Evolutionary conservation across 129 eudicot genomes (phyloP).

Genomic region (Mikania micrantha): DNA sequence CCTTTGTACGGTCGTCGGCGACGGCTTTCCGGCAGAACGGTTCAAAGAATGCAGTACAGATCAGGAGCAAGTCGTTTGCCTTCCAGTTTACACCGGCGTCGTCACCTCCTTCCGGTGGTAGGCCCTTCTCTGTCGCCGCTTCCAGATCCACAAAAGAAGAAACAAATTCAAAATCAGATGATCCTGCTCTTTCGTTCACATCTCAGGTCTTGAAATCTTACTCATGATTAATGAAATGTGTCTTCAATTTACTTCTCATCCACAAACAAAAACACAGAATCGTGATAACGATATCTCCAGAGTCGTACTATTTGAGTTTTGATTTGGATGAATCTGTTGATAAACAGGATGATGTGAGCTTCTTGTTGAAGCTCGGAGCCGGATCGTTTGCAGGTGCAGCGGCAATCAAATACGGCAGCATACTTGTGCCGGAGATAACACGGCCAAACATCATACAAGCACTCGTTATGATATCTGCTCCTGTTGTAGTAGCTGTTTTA

Average conservation of each 20-base stretch:
- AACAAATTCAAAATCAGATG: constrained; percentile 6
- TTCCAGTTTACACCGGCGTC: neutral
- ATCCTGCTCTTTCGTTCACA: neutral
- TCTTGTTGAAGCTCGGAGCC: constrained; percentile 46
- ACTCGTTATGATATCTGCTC: constrained; percentile 43
- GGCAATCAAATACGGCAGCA: constrained; percentile 60
- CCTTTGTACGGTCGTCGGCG: neutral
- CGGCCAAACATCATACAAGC: constrained; percentile 56
- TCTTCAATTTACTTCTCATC: too few relatives aligned
- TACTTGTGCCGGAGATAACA: constrained; percentile 55
- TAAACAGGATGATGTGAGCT: constrained; percentile 46
- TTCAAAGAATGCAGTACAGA: neutral
- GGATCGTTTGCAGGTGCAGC: constrained; percentile 61
- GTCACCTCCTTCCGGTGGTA: constrained; percentile 2
- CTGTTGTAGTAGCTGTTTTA: constrained; percentile 44
- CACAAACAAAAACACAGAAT: too few relatives aligned
- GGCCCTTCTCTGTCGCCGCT: constrained; percentile 19
- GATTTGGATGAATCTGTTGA: neutral
- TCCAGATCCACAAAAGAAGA: constrained; percentile 27
- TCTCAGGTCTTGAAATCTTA: constrained; percentile 29
- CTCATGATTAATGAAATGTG: too few relatives aligned
- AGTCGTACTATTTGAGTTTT: neutral
- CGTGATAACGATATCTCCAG: too few relatives aligned
- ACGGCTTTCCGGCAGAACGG: neutral
- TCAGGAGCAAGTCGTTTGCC: neutral